A percentile compares a stretch with the other conserved stretches of the same genome.
Evolutionary conservation across 768 basidiomycete genomes (phyloP).

Genomic region (Multifurca ochricompacta): DNA sequence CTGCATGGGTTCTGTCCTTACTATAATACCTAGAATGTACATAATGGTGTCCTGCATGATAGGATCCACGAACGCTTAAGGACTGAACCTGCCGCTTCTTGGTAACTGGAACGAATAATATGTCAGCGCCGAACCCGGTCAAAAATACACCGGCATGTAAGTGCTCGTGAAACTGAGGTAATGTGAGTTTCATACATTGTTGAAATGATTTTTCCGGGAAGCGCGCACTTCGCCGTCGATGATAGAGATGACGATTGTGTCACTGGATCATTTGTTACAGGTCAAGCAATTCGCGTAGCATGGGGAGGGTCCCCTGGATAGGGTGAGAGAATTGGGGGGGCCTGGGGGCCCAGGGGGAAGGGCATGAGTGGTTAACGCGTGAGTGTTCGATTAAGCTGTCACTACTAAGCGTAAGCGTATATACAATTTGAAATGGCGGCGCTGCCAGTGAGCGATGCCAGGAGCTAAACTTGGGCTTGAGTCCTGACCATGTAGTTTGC

Average conservation of each 20-base stretch:
- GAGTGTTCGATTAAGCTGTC: not conserved
- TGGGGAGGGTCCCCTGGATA: not conserved
- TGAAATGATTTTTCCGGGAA: not conserved
- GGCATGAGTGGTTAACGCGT: not conserved
- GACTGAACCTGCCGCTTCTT: not conserved
- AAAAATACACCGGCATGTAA: not conserved
- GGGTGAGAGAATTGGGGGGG: not conserved
- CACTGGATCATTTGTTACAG: constrained; percentile 1
- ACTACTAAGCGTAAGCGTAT: not conserved
- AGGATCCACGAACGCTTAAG: not conserved
- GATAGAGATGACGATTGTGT: not conserved
- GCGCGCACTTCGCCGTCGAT: not conserved
- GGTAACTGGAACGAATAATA: not conserved
- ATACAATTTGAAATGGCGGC: constrained; percentile 12
- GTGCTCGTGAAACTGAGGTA: not conserved
- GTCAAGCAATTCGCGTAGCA: not conserved
- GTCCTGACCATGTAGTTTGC: not conserved
- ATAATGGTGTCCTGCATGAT: not conserved
- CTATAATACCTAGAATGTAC: not conserved
- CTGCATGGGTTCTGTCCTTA: not conserved
- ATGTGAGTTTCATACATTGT: not conserved
- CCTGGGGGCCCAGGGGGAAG: not conserved
- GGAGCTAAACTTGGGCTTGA: not conserved
- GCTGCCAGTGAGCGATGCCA: not conserved
- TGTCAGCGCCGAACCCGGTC: not conserved